phyloP scores from a whole-genome alignment of 2,329 filamentous ascomycete genomes.

The Colletotrichum spinosum region DNA sequence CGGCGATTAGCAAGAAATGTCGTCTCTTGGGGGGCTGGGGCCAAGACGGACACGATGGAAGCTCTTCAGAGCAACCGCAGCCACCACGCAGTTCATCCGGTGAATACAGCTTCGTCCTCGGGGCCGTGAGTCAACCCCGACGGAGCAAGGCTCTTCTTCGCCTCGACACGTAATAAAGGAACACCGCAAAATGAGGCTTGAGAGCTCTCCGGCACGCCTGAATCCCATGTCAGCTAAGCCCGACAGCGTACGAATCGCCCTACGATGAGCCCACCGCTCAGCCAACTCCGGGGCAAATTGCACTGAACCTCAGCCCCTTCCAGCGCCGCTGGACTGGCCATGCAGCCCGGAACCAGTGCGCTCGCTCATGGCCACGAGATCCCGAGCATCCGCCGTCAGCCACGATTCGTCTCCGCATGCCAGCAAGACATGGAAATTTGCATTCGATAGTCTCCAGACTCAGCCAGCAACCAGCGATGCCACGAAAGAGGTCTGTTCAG shows the following conservation, averaged over 20 bases:
- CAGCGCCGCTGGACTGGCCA: conserved; percentile 14
- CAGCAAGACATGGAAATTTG: conserved; percentile 9
- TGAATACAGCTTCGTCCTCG: conserved; percentile 12
- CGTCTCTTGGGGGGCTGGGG: conserved; percentile 4
- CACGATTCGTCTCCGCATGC: conserved; percentile 18
- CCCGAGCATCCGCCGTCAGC: conserved; percentile 18
- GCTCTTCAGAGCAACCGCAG: conserved; percentile 25
- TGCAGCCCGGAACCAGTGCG: neutral
- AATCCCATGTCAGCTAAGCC: conserved; percentile 24
- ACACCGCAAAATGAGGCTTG: conserved; percentile 4
- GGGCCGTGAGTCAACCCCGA: neutral
- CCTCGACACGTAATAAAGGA: neutral
- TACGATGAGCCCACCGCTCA: conserved; percentile 24
- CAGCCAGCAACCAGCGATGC: conserved; percentile 9
- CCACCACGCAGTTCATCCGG: conserved; percentile 2
- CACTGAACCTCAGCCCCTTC: conserved; percentile 34
- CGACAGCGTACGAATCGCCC: conserved; percentile 23
- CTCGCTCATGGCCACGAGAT: conserved; percentile 17
- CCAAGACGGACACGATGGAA: conserved; percentile 4
- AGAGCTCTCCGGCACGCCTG: conserved; percentile 11
- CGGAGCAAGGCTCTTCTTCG: conserved; percentile 20
- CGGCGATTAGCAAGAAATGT: neutral
- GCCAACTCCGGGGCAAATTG: conserved; percentile 34
- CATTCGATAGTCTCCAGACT: neutral
- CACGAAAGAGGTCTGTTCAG: conserved; percentile 5